These are phyloP conservation scores for Nakazawaea anatomiae DNA, from an alignment of 805 yeast species.

Conservation along the genomic window DNA sequence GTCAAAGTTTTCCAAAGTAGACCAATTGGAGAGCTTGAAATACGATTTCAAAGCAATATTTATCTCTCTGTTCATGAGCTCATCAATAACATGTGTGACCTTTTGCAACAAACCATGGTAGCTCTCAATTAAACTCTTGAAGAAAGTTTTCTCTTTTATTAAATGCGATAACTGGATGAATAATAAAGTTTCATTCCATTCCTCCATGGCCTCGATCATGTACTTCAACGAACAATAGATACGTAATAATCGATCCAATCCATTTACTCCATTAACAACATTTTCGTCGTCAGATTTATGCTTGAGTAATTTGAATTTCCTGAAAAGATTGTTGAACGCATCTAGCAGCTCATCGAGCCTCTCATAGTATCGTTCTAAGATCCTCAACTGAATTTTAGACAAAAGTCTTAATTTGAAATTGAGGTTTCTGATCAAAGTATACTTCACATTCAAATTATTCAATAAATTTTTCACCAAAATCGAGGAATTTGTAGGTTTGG, in stretches of 20 bases:
- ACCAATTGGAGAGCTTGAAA: constrained; percentile 27
- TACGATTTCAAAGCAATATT: constrained; percentile 30
- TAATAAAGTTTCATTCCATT: constrained; percentile 36
- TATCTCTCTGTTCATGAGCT: constrained; percentile 29
- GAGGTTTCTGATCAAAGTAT: constrained; percentile 41
- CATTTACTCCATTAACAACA: constrained; percentile 24
- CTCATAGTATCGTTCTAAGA: constrained; percentile 47
- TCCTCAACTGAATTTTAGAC: constrained; percentile 48
- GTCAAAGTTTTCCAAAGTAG: not conserved
- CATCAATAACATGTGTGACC: constrained; percentile 22
- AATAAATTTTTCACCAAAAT: constrained; percentile 49
- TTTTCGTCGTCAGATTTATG: constrained; percentile 23
- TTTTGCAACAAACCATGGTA: constrained; percentile 26
- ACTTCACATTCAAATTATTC: constrained; percentile 50
- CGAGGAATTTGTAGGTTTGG: constrained; percentile 62
- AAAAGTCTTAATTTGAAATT: constrained; percentile 52
- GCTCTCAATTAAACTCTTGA: constrained; percentile 35
- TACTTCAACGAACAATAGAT: constrained; percentile 29
- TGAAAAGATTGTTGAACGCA: constrained; percentile 34
- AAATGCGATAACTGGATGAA: constrained; percentile 37
- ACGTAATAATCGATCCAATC: constrained; percentile 23
- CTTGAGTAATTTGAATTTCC: constrained; percentile 26
- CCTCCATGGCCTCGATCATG: constrained; percentile 29
- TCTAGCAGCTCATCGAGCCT: constrained; percentile 34
- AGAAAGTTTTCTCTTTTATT: constrained; percentile 30